Base-by-base conservation (phyloP, 768 basidiomycete species). In the Amanita pallidorosea region DNA sequence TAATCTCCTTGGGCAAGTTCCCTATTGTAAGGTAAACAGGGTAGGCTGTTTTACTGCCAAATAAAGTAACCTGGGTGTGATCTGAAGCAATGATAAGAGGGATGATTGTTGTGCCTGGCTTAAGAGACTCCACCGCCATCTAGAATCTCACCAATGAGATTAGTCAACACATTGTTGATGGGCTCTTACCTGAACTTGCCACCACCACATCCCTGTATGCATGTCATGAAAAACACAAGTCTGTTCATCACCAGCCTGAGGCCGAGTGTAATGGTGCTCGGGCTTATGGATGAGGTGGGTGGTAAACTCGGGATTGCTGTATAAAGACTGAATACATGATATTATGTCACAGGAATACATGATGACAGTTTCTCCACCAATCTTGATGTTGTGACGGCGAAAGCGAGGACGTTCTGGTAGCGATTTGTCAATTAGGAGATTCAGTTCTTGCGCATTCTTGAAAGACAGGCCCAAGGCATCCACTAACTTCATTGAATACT, bases 161-260 rank as follows among this genome's bases (percentile, higher is more conserved):
- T 46, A 20, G 36, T 7, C 25, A 51, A 34, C 23, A 9, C 13
- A 38, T 41, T 23, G 46, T 36, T 22, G 34, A 23, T 22, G 22
- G 34, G 20, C 27, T 42, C 65, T 12, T 55, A 70, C 72, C 61
- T 74, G 71, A 2, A 64, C 64, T 15, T 38, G 22, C 72, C 72
- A 74, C 72, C 72, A 73, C 73, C 73, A 74, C 46, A 61, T 62
- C 0, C 67, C 69, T 0, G 67, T 70, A 22, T 71, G 56, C 60
- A 71, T 60, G 25, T 70, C 67, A 48, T 60, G 57, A 22, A 58
- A 65, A 17, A 62, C 13, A 4, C 36, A 18, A 3, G 8, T 33
- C 5, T 33, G 8, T 35, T 22, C 18, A 12, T 18, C 17, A 2
- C 33, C 45, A 17, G 9, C 2, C 7, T 25, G 25, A 5, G 4